Base-by-base conservation (phyloP, 2,329 filamentous ascomycete genomes). In the Cadophora sp. region DNA sequence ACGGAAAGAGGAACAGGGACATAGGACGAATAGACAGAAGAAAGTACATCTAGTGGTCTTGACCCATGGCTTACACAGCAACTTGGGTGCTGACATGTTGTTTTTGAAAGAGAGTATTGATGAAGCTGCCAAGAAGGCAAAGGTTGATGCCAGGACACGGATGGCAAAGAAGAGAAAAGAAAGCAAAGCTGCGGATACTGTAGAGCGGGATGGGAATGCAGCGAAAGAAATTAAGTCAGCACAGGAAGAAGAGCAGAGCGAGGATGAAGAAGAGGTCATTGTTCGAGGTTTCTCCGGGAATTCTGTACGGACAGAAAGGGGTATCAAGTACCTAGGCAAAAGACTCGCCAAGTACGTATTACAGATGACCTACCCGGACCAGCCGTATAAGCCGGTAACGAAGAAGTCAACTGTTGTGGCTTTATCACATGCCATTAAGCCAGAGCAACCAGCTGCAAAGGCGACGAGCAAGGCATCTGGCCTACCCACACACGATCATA, bases 91-190 rank as follows among this genome's bases (percentile, higher is more conserved):
- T 26, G 96, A 99, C 78, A 97, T 99, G 96, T 84, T 99, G 24
- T 99, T 92, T 77, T 82, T 99, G 79, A 99, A 99, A 77, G 96
- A 99, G 80, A 97, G 93, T 79, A 98, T 99, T 70, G 96, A 99
- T 81, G 89, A 89, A 31, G 90, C 92, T 2, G 91, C 91, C 4
- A 90, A 84, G 74, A 89, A 95, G 77, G 91, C 92, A 31, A 90
- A 90, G 73, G 82, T 88, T 61, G 90, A 92, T 78, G 88, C 89
- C 46, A 90, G 85, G 77, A 84, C 82, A 61, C 85, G 91, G 67
- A 87, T 84, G 73, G 83, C 82, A 66, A 83, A 80, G 73, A 86
- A 75, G 79, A 82, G 76, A 77, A 81, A 76, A 75, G 77, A 80
- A 66, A 56, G 24, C 6, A 34, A 27, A 37, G 72, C 78, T 64